Base-by-base conservation (phyloP, 31 red algal species). In the Asparagopsis taxiformis region DNA sequence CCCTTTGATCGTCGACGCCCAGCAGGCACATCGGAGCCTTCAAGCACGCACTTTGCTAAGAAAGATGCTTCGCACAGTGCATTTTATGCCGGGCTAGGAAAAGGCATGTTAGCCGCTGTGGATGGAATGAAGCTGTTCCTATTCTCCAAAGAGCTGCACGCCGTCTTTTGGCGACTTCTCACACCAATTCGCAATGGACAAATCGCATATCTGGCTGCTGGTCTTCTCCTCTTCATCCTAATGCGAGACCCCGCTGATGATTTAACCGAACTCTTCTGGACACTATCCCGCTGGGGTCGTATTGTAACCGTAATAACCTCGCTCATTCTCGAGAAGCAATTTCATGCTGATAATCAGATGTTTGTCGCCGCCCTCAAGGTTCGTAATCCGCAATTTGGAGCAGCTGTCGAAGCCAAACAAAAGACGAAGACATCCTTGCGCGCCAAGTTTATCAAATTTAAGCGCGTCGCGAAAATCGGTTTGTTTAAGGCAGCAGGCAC, bases 1-100 rank as follows among this genome's bases (percentile, higher is more conserved):
- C n/a, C n/a, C n/a, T n/a, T n/a, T n/a, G n/a, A n/a, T n/a, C n/a
- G n/a, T n/a, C n/a, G n/a, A n/a, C n/a, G n/a, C n/a, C n/a, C n/a
- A n/a, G n/a, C n/a, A n/a, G n/a, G n/a, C n/a, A 23, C 56, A 20
- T 60, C 9, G 9, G 22, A 60, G 9, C 8, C 56, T 9, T 60
- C 56, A 23, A 16, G 8, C 23, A 16, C 41, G 39, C 3, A 29
- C 35, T 31, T 62, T 28, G 49, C 56, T 6, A 60, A 46, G 75
- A 91, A 91, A 77, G 78, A 91, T 63, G 77, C 77, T 9, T 91
- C 87, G n/a, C 87, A 91, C 44, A 64, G 51, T 29, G 87, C 87
- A 8, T 91, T 91, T 50, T 91, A 91, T 65, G 70, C 87, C 1
- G 87, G 87, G 1, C 75, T 82, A 36, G 46, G 51, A 15, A 91